Evolutionary conservation across 78 protist genomes (phyloP), one percentile per base, ranked within the genome.

Genomic region (Chrysochromulina tobinii): DNA sequence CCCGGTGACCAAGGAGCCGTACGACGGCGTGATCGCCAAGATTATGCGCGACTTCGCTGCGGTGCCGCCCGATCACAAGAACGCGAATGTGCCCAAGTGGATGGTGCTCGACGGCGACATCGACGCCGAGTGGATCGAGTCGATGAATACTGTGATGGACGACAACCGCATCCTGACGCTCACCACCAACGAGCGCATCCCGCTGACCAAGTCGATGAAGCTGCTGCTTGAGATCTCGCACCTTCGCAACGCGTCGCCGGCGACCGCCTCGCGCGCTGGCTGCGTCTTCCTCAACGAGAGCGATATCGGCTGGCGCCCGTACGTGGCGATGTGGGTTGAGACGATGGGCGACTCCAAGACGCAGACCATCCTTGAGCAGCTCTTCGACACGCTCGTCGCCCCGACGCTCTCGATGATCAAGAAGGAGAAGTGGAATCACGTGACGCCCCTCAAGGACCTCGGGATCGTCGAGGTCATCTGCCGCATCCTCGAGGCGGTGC

Each of bases 181-280:
- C 27, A 97, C 96, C 27, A 86, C 94, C 48, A 97, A 97, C 92
- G 99, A 97, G 89, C 96, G 99, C 38, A 38, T 38, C 27, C 96
- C 97, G 25, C 94, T 97, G 57, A 81, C 84, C 57, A 66, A 91
- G 4, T 50, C 93, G 79, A 97, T 97, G 99, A 94, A 98, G 14
- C 73, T 97, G 21, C 12, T 97, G 88, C 96, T 97, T 68, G 99
- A 97, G 93, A 85, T 97, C 81, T 87, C 85, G 27, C 59, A 96
- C 81, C 72, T 97, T 87, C 55, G 51, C 50, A 68, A 96, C 77
- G 99, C 98, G 18, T 90, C 97, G 48, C 99, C 98, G 8, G 98
- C 99, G 73, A 97, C 99, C 3, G 99, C 96, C 27, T 97, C 99
- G 20, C 96, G 99, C 4, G 99, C 96, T 3, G 99, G 99, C 51